These are phyloP conservation scores for Verticillium isaacii DNA, from an alignment of 2,329 filamentous ascomycete species.

Conservation along the genomic window DNA sequence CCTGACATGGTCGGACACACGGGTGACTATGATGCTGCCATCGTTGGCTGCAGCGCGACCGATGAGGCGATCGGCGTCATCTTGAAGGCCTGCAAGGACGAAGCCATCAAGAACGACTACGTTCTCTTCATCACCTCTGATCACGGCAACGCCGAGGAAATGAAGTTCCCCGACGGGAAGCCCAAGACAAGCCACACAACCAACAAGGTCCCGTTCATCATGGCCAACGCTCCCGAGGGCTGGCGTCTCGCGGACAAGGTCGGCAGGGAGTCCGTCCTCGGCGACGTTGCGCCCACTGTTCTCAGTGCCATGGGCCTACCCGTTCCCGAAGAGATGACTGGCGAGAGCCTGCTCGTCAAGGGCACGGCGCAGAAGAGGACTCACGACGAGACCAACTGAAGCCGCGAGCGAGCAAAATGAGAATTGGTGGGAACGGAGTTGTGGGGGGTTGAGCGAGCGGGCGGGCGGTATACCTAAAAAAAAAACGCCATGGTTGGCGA, in stretches of 20 bases:
- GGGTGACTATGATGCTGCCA: constrained; percentile 91
- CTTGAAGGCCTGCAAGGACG: too few species aligned
- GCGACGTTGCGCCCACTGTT: constrained; percentile 94
- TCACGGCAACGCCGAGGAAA: constrained; percentile 98
- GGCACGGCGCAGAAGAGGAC: neutral
- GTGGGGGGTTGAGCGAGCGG: neutral
- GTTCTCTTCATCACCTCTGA: constrained; percentile 93
- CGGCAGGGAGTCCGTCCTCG: constrained; percentile 74
- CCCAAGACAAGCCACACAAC: constrained; percentile 98
- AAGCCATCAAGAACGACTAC: constrained; percentile 41
- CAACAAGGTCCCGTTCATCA: constrained; percentile 96
- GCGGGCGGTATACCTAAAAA: neutral
- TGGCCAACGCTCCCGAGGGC: constrained; percentile 91
- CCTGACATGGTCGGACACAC: constrained; percentile 99
- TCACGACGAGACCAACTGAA: neutral
- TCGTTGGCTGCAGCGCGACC: constrained; percentile 57
- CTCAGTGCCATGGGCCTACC: constrained; percentile 86
- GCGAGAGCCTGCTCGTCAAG: constrained; percentile 78
- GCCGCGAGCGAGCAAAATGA: neutral
- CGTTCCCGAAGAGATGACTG: constrained; percentile 89
- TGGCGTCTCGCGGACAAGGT: constrained; percentile 73
- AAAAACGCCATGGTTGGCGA: neutral
- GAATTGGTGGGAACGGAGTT: neutral
- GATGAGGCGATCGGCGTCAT: too few species aligned
- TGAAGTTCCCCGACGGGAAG: constrained; percentile 93